Evolutionary conservation across 2,329 filamentous ascomycete genomes (phyloP).

Genomic region (Aspergillus japonicus): DNA sequence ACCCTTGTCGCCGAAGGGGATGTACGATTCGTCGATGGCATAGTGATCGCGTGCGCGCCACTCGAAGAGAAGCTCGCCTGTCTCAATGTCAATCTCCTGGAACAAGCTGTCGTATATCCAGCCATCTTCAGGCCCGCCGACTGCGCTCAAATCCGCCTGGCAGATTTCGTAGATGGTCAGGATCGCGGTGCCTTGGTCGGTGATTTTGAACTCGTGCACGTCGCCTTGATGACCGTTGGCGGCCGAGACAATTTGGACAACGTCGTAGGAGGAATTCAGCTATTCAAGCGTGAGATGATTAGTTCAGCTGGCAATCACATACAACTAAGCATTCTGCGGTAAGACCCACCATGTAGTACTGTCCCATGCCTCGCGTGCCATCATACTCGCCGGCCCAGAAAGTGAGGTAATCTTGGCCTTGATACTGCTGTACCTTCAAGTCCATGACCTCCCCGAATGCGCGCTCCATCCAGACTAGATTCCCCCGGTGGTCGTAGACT

Average conservation of each 20-base stretch:
- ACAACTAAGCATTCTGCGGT: neutral
- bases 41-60: conserved; percentile 48
- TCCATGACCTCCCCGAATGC: conserved; percentile 45
- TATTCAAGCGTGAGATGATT: conserved; percentile 4
- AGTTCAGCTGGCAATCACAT: too few species aligned
- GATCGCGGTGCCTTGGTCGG: conserved; percentile 42
- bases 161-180: conserved; percentile 44
- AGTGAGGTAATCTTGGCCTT: conserved; percentile 46
- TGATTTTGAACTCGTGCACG: conserved; percentile 48
- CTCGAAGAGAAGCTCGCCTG: conserved; percentile 41
- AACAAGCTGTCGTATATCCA: conserved; percentile 45
- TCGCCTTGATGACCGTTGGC: conserved; percentile 19
- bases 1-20: conserved; percentile 17
- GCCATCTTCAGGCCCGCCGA: conserved; percentile 39
- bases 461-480: conserved; percentile 33
- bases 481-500: conserved; percentile 34
- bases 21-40: conserved; percentile 22
- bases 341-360: conserved; percentile 30
- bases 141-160: conserved; percentile 39
- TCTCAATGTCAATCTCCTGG: conserved; percentile 36
- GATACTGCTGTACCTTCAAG: conserved; percentile 47
- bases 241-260: conserved; percentile 24
- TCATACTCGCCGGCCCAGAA: conserved; percentile 51
- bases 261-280: conserved; percentile 33
- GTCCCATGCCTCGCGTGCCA: conserved; percentile 43